Conservation (phyloP, 148 eudicot genomes). For the Rhododendron ferrugineum region DNA sequence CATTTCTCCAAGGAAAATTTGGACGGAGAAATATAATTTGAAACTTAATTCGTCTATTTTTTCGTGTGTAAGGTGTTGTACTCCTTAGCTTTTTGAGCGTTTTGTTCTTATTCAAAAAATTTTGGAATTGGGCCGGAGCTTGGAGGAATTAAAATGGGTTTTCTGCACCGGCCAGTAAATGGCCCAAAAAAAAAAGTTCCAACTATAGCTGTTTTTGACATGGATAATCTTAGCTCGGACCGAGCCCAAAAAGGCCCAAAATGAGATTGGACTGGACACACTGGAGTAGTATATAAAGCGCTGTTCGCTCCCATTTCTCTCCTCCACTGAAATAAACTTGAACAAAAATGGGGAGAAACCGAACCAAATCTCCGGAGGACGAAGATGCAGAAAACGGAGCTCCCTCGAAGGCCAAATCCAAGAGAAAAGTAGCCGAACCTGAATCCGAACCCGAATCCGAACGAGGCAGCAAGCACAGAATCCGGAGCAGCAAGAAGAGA, state of each 20-base stretch:
- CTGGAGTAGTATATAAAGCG: neutral
- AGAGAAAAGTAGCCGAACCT: slow-evolving; percentile 14
- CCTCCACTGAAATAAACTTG: neutral
- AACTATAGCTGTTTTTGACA: no score
- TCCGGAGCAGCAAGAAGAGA: slow-evolving; percentile 18
- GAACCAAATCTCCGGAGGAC: slow-evolving; percentile 18
- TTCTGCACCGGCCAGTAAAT: no score
- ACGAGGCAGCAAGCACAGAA: slow-evolving; percentile 22
- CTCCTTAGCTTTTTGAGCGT: no score
- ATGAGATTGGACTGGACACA: neutral
- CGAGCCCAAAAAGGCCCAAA: neutral
- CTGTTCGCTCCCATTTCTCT: neutral
- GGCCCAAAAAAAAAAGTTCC: no score
- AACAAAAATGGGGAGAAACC: slow-evolving; percentile 22
- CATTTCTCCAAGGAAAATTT: no score
- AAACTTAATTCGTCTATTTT: no score
- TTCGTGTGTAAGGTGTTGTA: no score
- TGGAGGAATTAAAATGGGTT: no score
- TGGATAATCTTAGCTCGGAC: no score
- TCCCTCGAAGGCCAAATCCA: slow-evolving; percentile 28
- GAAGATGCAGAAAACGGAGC: slow-evolving; percentile 14
- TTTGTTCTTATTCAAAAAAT: no score
- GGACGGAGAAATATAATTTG: no score
- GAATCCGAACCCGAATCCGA: slow-evolving; percentile 28
- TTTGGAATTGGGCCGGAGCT: no score